A percentile compares a stretch with the other conserved stretches of the same genome.
phyloP scores from a whole-genome alignment of 192 early-diverging fungal species.

The Rhizophagus clarus region DNA sequence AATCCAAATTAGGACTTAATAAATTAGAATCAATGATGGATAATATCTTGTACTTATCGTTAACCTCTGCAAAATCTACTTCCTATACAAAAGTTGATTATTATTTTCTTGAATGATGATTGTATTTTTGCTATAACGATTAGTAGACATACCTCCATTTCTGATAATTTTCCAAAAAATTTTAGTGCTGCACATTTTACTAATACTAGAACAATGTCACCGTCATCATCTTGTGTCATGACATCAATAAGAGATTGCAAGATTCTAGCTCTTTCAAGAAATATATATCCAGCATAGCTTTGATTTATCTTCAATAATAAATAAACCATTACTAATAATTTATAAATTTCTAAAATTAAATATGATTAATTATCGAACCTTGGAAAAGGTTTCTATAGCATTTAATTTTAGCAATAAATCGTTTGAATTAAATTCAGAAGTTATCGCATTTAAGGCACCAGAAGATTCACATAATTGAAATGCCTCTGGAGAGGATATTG shows the following conservation, averaged over 20 bases:
- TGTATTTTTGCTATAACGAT: neutral
- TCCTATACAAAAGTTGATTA: slow-evolving; percentile 18
- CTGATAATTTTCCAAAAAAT: slow-evolving; percentile 47
- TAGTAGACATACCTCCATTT: slow-evolving; percentile 28
- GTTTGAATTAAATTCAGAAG: slow-evolving; percentile 37
- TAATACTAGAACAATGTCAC: slow-evolving; percentile 39
- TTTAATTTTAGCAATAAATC: slow-evolving; percentile 52
- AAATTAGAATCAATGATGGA: slow-evolving; percentile 21
- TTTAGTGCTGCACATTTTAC: slow-evolving; percentile 45
- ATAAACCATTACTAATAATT: neutral
- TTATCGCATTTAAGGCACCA: slow-evolving; percentile 39
- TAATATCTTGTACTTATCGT: slow-evolving; percentile 33
- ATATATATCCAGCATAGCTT: slow-evolving; percentile 38
- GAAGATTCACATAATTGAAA: slow-evolving; percentile 39
- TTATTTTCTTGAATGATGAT: neutral
- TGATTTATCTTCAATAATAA: slow-evolving; percentile 30
- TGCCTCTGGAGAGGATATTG: slow-evolving; percentile 37
- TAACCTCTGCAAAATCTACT: slow-evolving; percentile 19
- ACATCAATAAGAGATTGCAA: slow-evolving; percentile 39
- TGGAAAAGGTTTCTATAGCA: slow-evolving; percentile 46
- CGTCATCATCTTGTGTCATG: slow-evolving; percentile 31
- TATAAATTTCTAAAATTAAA: neutral
- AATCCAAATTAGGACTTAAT: slow-evolving; percentile 31
- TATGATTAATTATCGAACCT: slow-evolving; percentile 34
- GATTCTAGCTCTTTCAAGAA: slow-evolving; percentile 39